These are phyloP conservation scores for Pseudogymnoascus sp. DNA, from an alignment of 2,329 filamentous ascomycete species.

Conservation along the genomic window DNA sequence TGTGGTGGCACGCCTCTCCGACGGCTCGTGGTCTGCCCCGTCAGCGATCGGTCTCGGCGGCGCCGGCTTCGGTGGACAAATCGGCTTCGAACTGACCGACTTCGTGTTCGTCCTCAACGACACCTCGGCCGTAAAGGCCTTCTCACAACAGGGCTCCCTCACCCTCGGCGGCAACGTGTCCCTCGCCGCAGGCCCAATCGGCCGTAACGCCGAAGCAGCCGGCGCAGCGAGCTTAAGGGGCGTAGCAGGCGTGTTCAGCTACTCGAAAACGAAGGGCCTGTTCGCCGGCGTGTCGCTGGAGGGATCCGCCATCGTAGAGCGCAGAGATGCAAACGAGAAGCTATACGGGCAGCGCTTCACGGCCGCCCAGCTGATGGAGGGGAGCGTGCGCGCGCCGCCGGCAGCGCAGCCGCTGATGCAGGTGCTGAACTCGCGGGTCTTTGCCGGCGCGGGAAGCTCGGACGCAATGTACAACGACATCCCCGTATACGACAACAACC, in stretches of 20 bases:
- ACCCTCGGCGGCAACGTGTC: constrained; percentile 95
- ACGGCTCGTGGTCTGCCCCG: constrained; percentile 74
- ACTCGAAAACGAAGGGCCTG: constrained; percentile 94
- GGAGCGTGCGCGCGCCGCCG: constrained; percentile 67
- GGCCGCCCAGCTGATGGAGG: constrained; percentile 72
- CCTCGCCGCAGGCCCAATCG: constrained; percentile 86
- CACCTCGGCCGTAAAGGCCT: constrained; percentile 77
- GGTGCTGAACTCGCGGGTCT: constrained; percentile 76
- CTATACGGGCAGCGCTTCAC: constrained; percentile 79
- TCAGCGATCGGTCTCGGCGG: constrained; percentile 74
- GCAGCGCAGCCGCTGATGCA: constrained; percentile 77
- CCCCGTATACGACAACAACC: constrained; percentile 76
- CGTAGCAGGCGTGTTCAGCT: constrained; percentile 88
- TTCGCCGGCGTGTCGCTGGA: constrained; percentile 95
- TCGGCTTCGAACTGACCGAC: constrained; percentile 80
- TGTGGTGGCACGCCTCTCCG: constrained; percentile 68
- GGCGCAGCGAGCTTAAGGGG: constrained; percentile 85
- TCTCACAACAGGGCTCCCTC: constrained; percentile 83
- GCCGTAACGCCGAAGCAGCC: constrained; percentile 90
- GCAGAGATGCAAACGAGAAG: constrained; percentile 94
- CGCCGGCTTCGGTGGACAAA: constrained; percentile 76
- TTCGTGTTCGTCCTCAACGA: constrained; percentile 99
- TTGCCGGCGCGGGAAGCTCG: constrained; percentile 52
- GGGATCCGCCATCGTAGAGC: constrained; percentile 85
- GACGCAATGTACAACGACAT: constrained; percentile 87